These are phyloP conservation scores for Pyrus pyrifolia DNA, from an alignment of 306 rosid genomes.

Conservation along the genomic window DNA sequence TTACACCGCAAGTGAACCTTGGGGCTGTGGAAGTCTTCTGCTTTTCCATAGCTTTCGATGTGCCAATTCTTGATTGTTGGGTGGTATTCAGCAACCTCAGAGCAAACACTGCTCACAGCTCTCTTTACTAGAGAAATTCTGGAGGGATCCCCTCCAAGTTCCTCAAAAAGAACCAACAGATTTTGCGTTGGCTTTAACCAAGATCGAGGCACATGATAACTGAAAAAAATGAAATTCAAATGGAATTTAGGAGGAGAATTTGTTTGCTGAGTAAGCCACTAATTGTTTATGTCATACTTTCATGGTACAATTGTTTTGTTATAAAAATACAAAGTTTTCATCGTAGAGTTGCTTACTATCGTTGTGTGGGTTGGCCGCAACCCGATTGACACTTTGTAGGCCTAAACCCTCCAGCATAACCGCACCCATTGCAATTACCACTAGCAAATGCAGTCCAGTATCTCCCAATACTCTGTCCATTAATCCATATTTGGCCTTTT, in stretches of 20 bases:
- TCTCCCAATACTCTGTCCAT: constrained; percentile 87
- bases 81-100: constrained; percentile 87
- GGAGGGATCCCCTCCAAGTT: constrained; percentile 92
- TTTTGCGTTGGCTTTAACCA: constrained; percentile 86
- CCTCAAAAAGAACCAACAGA: constrained; percentile 84
- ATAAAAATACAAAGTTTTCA: background rate
- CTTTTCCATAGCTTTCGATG: constrained; percentile 77
- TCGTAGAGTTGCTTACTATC: constrained; percentile 45
- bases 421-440: constrained; percentile 71
- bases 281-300: background rate
- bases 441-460: constrained; percentile 85
- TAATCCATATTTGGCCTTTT: constrained; percentile 98
- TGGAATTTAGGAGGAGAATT: background rate
- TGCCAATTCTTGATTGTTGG: constrained; percentile 91
- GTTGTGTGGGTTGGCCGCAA: constrained; percentile 88
- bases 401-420: constrained; percentile 62
- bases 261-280: constrained; percentile 1
- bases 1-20: constrained; percentile 85
- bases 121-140: constrained; percentile 74
- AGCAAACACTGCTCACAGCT: constrained; percentile 72
- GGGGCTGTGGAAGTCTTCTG: constrained; percentile 68
- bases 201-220: constrained; percentile 96
- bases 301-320: background rate
- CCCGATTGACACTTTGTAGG: constrained; percentile 88
- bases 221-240: constrained; percentile 31